Percentiles rank a stretch among this genome's conserved stretches.
phyloP scores from a whole-genome alignment of 2,329 filamentous ascomycete genomes.

The Coleophoma cylindrospora region DNA sequence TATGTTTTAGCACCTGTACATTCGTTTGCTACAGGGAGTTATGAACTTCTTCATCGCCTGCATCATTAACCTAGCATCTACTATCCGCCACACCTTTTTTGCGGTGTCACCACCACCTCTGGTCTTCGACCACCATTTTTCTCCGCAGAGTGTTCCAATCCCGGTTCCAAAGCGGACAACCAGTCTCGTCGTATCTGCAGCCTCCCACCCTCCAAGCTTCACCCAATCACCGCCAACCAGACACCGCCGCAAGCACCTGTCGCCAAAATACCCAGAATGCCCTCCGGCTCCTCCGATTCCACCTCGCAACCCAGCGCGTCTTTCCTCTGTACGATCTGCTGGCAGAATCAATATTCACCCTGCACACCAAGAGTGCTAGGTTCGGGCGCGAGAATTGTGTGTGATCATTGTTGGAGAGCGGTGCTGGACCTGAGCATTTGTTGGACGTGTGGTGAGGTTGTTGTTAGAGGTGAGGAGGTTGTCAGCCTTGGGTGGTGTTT shows the following conservation, averaged over 20 bases:
- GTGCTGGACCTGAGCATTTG: conserved; percentile 50
- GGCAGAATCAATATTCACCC: conserved; percentile 33
- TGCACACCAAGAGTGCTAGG: conserved; percentile 34
- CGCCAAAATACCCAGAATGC: not conserved
- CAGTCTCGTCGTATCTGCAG: too few species aligned
- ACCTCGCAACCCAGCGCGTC: conserved; percentile 11
- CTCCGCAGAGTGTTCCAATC: not conserved
- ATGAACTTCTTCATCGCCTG: not conserved
- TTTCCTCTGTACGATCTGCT: conserved; percentile 55
- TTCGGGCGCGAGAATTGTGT: conserved; percentile 42
- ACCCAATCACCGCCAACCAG: not conserved
- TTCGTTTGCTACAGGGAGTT: not conserved
- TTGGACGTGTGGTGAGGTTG: conserved; percentile 51
- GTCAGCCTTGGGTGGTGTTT: conserved; percentile 58
- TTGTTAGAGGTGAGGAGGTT: conserved; percentile 47
- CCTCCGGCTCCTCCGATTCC: not conserved
- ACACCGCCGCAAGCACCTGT: not conserved
- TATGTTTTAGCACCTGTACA: not conserved
- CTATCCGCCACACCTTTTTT: not conserved
- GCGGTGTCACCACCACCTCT: not conserved
- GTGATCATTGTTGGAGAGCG: conserved; percentile 38
- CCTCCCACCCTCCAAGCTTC: too few species aligned
- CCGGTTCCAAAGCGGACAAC: too few species aligned
- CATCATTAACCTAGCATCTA: not conserved
- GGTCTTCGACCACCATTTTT: not conserved